A percentile compares a stretch with the other conserved stretches of the same genome.
Conservation (phyloP, 2,329 filamentous ascomycete species). For the Colletotrichum tofieldiae region DNA sequence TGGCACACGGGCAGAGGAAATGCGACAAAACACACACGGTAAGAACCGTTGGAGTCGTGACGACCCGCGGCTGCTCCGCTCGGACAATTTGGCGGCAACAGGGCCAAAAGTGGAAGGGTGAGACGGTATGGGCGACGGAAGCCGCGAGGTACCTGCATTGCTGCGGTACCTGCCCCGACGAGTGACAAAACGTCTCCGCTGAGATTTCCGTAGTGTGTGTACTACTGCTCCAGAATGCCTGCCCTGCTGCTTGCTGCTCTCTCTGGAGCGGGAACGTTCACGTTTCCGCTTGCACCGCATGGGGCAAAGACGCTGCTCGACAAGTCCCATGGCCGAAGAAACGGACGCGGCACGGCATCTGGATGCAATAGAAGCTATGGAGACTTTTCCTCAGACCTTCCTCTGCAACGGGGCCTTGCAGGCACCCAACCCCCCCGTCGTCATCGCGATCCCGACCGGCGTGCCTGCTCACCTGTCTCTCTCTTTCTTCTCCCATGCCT, state of each 20-base stretch:
- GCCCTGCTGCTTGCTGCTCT: neutral
- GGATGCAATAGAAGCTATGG: conserved; percentile 42
- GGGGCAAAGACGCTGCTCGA: conserved; percentile 3
- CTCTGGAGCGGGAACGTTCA: neutral
- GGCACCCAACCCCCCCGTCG: neutral
- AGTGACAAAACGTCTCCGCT: no score
- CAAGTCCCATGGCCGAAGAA: neutral
- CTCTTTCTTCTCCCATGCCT: neutral
- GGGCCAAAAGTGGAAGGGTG: conserved; percentile 9
- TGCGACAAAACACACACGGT: neutral
- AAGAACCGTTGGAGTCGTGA: neutral
- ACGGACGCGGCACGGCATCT: conserved; percentile 26
- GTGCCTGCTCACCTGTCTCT: neutral
- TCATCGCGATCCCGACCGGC: conserved; percentile 5
- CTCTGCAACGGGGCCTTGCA: conserved; percentile 5
- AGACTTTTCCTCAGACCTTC: conserved; percentile 10
- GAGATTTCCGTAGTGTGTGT: no score
- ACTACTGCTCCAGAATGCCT: no score
- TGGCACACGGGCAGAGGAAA: neutral
- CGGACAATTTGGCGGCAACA: conserved; percentile 22
- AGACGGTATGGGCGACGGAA: neutral
- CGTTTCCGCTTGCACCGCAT: neutral
- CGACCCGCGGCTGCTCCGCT: conserved; percentile 18
- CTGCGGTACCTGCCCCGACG: conserved; percentile 1
- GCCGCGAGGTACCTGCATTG: conserved; percentile 1